Evolutionary conservation across 176 grass and related monocot genomes (phyloP), one percentile per base, ranked within the genome.

Genomic region (Carex scoparia): DNA sequence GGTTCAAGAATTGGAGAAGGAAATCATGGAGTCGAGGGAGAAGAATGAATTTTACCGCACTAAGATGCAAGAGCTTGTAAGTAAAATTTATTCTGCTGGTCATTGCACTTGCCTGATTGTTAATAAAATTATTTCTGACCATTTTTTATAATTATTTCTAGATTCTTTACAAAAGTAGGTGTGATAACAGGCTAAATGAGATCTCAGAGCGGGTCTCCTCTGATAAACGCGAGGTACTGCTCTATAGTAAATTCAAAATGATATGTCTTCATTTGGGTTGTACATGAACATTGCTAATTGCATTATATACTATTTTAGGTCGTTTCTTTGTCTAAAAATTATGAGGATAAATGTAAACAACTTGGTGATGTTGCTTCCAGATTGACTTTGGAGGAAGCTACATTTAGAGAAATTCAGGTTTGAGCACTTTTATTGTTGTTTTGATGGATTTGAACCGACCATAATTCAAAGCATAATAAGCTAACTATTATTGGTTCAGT

Each of bases 141-240:
- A 18, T 83, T 28, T 83, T 83, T 65, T 19, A 30, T 33, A 28
- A 48, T 14, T 69, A 67, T 69, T 58, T 37, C 5, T 88, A 99
- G 97, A 89, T 99, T 89, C 91, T 99, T 78, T 99, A 99, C 93
- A 99, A 99, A 86, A 99, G 97, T 91, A 95, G 93, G 88, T 99
- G 97, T 55, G 97, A 99, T 62, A 95, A 94, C 90, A 95, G 97
- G 89, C 19, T 92, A 60, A 99, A 96, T 85, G 97, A 99, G 91
- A 88, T 99, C 57, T 89, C 86, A 61, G 93, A 99, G 89, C 90
- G 85, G 61, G 91, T 95, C 86, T 87, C 88, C 79, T 70, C 91
- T 75, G 97, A 99, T 92, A 99, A 99, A 90, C 84, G 66, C 0
- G 97, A 99, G 97, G 97, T 99, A 99, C 40, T 78, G 79, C 85